phyloP scores from a whole-genome alignment of 2,329 filamentous ascomycete genomes.

The Venturia nashicola region DNA sequence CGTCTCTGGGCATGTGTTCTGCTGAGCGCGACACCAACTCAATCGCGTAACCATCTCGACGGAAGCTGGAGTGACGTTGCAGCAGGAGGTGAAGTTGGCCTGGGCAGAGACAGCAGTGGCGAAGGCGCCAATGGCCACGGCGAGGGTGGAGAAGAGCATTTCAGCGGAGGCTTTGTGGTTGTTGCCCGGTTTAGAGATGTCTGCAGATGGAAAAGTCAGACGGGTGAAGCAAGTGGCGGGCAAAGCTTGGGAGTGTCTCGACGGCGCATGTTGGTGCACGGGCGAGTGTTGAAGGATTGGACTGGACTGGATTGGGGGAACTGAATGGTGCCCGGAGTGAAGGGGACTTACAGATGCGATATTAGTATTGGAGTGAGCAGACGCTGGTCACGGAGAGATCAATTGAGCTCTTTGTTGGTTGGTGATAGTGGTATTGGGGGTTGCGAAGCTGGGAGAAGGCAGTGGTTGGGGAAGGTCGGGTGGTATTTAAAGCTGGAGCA shows the following conservation, averaged over 20 bases:
- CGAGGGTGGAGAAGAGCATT: conserved; percentile 36
- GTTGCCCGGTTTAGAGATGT: conserved; percentile 17
- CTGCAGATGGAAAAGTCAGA: conserved; percentile 15
- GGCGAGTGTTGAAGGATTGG: not conserved
- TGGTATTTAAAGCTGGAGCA: not conserved
- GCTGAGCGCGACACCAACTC: conserved; percentile 47
- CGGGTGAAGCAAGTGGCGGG: not conserved
- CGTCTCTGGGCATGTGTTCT: conserved; percentile 47
- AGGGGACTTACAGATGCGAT: not conserved
- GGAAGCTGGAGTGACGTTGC: conserved; percentile 29
- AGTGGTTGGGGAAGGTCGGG: too few relatives aligned
- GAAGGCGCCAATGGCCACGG: conserved; percentile 35
- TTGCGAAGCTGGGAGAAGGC: not conserved
- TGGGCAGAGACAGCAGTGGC: conserved; percentile 33
- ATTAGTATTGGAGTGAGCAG: not conserved
- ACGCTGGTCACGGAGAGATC: not conserved
- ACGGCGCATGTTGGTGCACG: not conserved
- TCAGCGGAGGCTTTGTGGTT: conserved; percentile 22
- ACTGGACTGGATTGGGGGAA: not conserved
- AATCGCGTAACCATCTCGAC: conserved; percentile 26
- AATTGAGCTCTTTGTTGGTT: not conserved
- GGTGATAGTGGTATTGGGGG: conserved; percentile 1
- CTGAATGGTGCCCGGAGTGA: too few relatives aligned
- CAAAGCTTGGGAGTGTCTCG: not conserved
- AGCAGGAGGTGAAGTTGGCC: conserved; percentile 22